These are phyloP conservation scores for Trypanosoma melophagium DNA, from an alignment of 208 protist species.

Conservation along the genomic window DNA sequence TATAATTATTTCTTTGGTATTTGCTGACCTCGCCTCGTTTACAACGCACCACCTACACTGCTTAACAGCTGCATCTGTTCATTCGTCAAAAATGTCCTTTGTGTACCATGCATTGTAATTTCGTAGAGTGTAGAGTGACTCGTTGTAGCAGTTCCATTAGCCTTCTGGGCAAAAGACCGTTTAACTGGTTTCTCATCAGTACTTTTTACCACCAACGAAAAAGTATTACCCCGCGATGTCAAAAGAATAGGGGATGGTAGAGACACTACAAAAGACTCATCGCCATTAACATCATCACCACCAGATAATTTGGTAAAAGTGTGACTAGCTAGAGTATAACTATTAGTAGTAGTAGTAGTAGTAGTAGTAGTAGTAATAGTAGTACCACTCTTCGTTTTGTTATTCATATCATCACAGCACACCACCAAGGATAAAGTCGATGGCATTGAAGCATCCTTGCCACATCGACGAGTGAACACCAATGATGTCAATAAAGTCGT, in stretches of 20 bases:
- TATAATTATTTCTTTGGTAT: background rate
- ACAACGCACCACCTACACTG: background rate
- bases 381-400: background rate
- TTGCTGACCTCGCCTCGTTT: too few species aligned
- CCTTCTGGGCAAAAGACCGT: background rate
- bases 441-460: background rate
- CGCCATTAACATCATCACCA: background rate
- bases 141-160: background rate
- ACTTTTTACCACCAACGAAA: slow-evolving; percentile 5
- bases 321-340: slow-evolving; percentile 4
- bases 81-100: slow-evolving; percentile 8
- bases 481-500: background rate
- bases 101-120: slow-evolving; percentile 4
- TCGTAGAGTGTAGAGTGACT: background rate
- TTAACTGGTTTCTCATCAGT: background rate
- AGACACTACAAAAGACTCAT: slow-evolving; percentile 2
- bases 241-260: slow-evolving; percentile 13
- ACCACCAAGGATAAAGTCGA: background rate
- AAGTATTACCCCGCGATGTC: slow-evolving; percentile 4
- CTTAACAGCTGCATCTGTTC: slow-evolving; percentile 5
- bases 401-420: background rate
- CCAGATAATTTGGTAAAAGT: background rate
- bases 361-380: background rate
- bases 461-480: slow-evolving; percentile 5
- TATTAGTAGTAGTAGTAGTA: background rate